Base-by-base conservation (phyloP, 441 rosid genomes). In the Arabidopsis hybrid region DNA sequence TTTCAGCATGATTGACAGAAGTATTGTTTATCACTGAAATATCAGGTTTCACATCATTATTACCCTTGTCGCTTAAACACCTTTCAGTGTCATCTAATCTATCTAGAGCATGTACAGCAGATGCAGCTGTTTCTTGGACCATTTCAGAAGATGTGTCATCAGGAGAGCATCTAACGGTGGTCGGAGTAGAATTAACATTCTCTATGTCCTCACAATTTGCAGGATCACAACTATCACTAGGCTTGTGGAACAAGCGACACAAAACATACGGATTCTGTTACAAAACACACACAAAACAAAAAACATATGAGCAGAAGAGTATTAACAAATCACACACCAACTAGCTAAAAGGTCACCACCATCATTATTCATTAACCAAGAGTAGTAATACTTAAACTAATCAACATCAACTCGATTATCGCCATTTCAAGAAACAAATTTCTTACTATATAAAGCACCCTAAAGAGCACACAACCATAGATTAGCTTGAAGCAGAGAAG, bases 171-270 rank as follows among this genome's bases (percentile, higher is more conserved):
- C 84, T 93, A 11, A 80, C 65, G 10, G 69, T 60, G 53, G 77
- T 58, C 18, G 87, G 91, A 60, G 92, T 88, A 34, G 67, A 83
- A 61, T 78, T 85, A 14, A 61, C 82, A 65, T 80, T 89, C 69
- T 86, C 92, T 46, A 75, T 74, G 72, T 81, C 89, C 29, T 85
- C 91, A 59, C 72, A 81, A 74, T 85, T 93, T 46, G 61, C 40
- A 40, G 7, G 61, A 59, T 45, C 86, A 40, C 36, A 60, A 76
- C 47, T 86, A 77, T 81, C 95, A 68, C 83, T 93, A 4, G 85
- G 78, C 79, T 91, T 94, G 47, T 85, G 87, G 67, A 94, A 91
- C 83, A 94, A 87, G 51, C 97, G 89, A 79, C 83, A 89, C 57
- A 93, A 91, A 70, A 91, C 94, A 75, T 81, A 93, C 50, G 95